Evolutionary conservation across 768 basidiomycete species (phyloP).

Genomic region (Russula olivacea): DNA sequence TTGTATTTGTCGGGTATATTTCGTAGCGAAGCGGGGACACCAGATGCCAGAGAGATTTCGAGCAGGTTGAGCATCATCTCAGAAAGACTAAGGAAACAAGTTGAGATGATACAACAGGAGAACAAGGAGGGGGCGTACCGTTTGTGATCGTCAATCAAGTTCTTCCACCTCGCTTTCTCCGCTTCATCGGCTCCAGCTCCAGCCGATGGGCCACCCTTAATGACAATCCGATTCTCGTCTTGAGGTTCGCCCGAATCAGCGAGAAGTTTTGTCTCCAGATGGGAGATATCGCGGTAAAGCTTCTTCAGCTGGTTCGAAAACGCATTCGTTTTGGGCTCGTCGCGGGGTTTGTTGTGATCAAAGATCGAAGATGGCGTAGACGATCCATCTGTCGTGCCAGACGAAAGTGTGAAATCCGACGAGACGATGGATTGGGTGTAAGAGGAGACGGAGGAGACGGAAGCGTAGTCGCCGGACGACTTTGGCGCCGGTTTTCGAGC

Average conservation of each 20-base stretch:
- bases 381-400: slow-evolving; percentile 66
- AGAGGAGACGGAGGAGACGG: slow-evolving; percentile 68
- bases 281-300: slow-evolving; percentile 76
- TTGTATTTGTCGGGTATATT: slow-evolving; percentile 93
- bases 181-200: slow-evolving; percentile 50
- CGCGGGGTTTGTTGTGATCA: slow-evolving; percentile 44
- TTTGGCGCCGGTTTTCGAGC: slow-evolving; percentile 51
- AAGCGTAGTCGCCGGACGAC: slow-evolving; percentile 63
- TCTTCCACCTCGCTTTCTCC: slow-evolving; percentile 73
- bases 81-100: slow-evolving; percentile 59
- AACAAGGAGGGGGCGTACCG: slow-evolving; percentile 45
- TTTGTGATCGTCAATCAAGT: slow-evolving; percentile 75
- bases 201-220: slow-evolving; percentile 25
- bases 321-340: slow-evolving; percentile 52
- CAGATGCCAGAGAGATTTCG: slow-evolving; percentile 76
- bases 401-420: slow-evolving; percentile 66
- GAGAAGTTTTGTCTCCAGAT: slow-evolving; percentile 70
- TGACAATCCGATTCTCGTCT: slow-evolving; percentile 38
- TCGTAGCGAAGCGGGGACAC: slow-evolving; percentile 81
- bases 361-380: slow-evolving; percentile 68
- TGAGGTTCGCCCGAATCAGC: slow-evolving; percentile 54
- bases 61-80: slow-evolving; percentile 89
- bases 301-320: slow-evolving; percentile 73
- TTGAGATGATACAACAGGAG: slow-evolving; percentile 7
- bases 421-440: slow-evolving; percentile 54